phyloP scores from a whole-genome alignment of 495 filamentous ascomycete species.

The Mycothermus thermophilus region DNA sequence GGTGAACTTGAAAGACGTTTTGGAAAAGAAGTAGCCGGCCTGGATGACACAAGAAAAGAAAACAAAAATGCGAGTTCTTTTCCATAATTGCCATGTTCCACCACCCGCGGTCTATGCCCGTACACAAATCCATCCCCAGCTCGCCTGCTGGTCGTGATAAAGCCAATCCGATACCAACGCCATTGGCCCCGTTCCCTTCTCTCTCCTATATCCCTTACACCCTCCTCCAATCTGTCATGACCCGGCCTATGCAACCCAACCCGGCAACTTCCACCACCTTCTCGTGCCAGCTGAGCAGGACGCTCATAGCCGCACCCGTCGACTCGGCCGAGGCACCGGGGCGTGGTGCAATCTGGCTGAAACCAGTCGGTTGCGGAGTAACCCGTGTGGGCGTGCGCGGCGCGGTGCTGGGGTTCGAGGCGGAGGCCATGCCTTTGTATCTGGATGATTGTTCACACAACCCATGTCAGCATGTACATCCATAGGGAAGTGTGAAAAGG shows the following conservation, averaged over 20 bases:
- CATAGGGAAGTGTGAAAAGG: no score
- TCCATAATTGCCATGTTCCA: no score
- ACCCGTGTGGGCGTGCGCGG: conserved; percentile 34
- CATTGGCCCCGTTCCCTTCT: neutral
- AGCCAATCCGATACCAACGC: no score
- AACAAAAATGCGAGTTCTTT: no score
- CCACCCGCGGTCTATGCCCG: no score
- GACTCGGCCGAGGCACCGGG: conserved; percentile 53
- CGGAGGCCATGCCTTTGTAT: conserved; percentile 70
- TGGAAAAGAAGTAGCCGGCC: conserved; percentile 34
- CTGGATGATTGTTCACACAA: conserved; percentile 16
- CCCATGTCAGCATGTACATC: conserved; percentile 1
- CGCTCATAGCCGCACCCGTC: conserved; percentile 79
- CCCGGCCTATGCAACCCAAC: conserved; percentile 70
- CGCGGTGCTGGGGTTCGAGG: conserved; percentile 18
- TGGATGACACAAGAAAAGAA: neutral
- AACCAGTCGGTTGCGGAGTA: conserved; percentile 68
- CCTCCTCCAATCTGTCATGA: conserved; percentile 84
- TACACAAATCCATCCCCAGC: neutral
- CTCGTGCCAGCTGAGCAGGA: conserved; percentile 89
- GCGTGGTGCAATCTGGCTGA: conserved; percentile 65
- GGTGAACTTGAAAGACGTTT: conserved; percentile 66
- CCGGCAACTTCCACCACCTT: conserved; percentile 85
- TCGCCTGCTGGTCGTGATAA: no score
- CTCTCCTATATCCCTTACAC: conserved; percentile 53